Base-by-base conservation (phyloP, 139 green algal genomes). In the Ettlia oleoabundans region DNA sequence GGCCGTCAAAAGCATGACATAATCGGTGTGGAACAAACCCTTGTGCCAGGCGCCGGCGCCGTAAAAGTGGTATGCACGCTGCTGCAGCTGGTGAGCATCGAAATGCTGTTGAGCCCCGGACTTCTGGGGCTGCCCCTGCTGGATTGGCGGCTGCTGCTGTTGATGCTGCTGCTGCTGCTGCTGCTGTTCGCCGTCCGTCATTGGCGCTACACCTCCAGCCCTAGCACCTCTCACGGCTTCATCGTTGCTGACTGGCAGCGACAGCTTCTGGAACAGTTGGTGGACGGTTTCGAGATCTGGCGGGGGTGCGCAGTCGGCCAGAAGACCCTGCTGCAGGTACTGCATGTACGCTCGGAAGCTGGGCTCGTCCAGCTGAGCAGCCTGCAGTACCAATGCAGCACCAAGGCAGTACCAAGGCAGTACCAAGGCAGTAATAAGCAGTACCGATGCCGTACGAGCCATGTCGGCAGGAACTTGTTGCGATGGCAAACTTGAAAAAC, bases 21-120 rank as follows among this genome's bases (percentile, higher is more conserved):
- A 84, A 19, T 84, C 68, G 7, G 68, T 38, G 42, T 75, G 79
- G 42, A 84, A 70, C 52, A 68, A 53, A 32, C 51, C 78, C 33
- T 32, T 37, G 13, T 26, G 15, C 21, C 24, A 6, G 15, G 38
- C 30, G 30, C 10, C 42, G 4, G 40, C 32, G 4, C 65, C 78
- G 28, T 75, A 83, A 40, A 78, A 67, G 1, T 38, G 67, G 51
- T 83, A 83, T n/a, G 3, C 6, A 1, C 0, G 32, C 18, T 33
- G 32, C 19, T 19, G 2, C 30, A 5, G 8, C 47, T 35, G 30
- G 26, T 30, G 18, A 22, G 24, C 22, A 8, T 32, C 38, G 26
- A 28, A 47, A 7, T 41, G 51, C 52, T 26, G 43, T 52, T 35
- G 73, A n/a, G 13, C 1, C 32, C 4, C 38, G 30, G 22, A n/a